Evolutionary conservation across 228 moss, liverwort and hornwort species (phyloP), one percentile per base, ranked within the genome.

Genomic region (Sphagnum magellanicum): DNA sequence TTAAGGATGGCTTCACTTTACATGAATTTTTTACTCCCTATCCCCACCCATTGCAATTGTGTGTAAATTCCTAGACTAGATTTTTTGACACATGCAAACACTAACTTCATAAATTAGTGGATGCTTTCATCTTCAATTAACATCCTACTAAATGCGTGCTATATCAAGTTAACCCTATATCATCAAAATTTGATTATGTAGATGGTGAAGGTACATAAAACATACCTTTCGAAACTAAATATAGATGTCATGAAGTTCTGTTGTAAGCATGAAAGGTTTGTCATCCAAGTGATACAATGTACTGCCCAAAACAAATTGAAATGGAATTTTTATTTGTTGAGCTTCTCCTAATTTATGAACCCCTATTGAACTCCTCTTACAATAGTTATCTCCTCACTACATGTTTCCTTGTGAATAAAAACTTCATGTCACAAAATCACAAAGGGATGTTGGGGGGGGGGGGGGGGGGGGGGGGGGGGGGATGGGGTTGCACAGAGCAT

Each of bases 211-310:
- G 4, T 4, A 4, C 14, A 16, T 14, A 0, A 70, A 32, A 8
- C 3, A 5, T 78, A 94, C 98, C 98, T 98, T 98, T 69, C 98
- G 85, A 57, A 94, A 98, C 71, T 98, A 91, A 16, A 94, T 98
- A 65, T 98, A 98, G 6, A 98, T 73, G 66, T 98, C 94, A 4
- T 93, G 98, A 73, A 98, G 76, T 59, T 85, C 82, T 17, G 0
- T 17, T 60, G 74, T 71, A 66, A 89, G 78, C 52, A 73, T 77
- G 70, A 94, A 94, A 60, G 98, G 98, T 16, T 93, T 82, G 64
- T 98, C 98, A 64, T 98, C 90, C 63, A 98, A 71, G 70, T 98
- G 98, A 66, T 98, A 89, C 17, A 98, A 71, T 52, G 98, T 98
- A 75, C 93, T 88, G 73, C 98, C 98, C 93, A 92, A 98, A 13